Evolutionary conservation across 306 rosid species (phyloP).

Genomic region (Fragaria nilgerrensis): DNA sequence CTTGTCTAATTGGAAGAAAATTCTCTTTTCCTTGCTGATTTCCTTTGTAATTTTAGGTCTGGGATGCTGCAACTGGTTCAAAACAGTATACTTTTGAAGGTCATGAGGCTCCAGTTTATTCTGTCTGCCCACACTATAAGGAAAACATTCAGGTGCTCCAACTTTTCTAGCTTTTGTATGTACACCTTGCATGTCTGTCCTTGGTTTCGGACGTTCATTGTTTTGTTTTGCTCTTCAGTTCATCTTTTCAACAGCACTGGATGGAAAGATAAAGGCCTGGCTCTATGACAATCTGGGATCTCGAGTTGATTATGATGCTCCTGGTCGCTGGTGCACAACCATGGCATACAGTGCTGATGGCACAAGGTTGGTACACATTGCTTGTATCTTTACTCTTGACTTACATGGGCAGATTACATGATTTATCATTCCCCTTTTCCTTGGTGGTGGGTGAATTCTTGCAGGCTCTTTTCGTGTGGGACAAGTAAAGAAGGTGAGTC

Average conservation of each 20-base stretch:
- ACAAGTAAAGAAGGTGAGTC: constrained; percentile 92
- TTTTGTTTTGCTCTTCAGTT: constrained; percentile 54
- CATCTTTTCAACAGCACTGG: constrained; percentile 91
- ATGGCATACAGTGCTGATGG: constrained; percentile 45
- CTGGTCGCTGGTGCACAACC: constrained; percentile 96
- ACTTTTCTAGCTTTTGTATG: constrained; percentile 11
- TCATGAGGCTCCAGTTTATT: constrained; percentile 90
- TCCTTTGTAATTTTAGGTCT: constrained; percentile 54
- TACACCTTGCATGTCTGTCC: neutral
- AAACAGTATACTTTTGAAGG: constrained; percentile 82
- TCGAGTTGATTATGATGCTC: constrained; percentile 96
- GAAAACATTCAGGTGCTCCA: constrained; percentile 76
- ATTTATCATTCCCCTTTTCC: constrained; percentile 1
- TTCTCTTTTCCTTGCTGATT: constrained; percentile 24
- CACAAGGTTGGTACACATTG: neutral
- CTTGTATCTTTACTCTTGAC: constrained; percentile 3
- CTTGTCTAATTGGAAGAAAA: constrained; percentile 20
- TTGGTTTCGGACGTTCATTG: constrained; percentile 7
- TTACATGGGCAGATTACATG: neutral
- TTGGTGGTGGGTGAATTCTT: constrained; percentile 16
- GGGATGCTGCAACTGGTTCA: constrained; percentile 86
- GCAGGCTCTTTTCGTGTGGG: constrained; percentile 95
- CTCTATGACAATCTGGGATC: constrained; percentile 89
- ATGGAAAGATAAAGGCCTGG: constrained; percentile 98
- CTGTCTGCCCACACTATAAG: constrained; percentile 91